Percentiles rank a stretch among this genome's conserved stretches.
Evolutionary conservation across 164 flowering plant genomes (phyloP).

Genomic region (Macadamia tetraphylla): DNA sequence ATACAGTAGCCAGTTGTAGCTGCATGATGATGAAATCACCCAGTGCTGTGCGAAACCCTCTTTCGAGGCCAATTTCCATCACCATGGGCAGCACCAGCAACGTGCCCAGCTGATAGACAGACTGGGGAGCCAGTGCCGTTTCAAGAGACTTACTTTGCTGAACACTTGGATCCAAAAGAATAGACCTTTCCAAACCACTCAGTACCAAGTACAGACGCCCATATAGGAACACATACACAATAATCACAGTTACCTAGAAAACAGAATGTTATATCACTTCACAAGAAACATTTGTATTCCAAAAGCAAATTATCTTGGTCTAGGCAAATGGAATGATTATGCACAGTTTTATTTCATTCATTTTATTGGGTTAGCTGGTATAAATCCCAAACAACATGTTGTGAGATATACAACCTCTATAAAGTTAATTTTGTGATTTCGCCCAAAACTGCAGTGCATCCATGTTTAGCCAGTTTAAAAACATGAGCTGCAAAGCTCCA

Average conservation of each 20-base stretch:
- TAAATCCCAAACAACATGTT: no score
- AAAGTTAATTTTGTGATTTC: no score
- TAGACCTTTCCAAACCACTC: slow-evolving; percentile 62
- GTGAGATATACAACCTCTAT: no score
- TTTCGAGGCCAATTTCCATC: slow-evolving; percentile 74
- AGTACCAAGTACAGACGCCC: slow-evolving; percentile 67
- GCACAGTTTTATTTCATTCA: no score
- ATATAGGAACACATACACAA: slow-evolving; percentile 58
- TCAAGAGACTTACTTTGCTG: slow-evolving; percentile 54
- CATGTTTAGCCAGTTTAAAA: no score
- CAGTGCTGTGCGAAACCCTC: slow-evolving; percentile 68
- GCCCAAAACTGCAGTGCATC: no score
- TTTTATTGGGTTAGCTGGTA: no score
- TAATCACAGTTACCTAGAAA: slow-evolving; percentile 67
- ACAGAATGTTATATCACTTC: background rate
- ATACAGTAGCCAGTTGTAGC: slow-evolving; percentile 72
- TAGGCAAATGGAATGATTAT: no score
- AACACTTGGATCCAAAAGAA: slow-evolving; percentile 35
- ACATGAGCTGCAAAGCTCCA: no score
- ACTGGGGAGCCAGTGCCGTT: slow-evolving; percentile 56
- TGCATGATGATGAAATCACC: slow-evolving; percentile 72
- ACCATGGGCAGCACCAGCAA: slow-evolving; percentile 68
- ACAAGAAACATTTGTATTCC: no score
- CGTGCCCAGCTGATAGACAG: slow-evolving; percentile 61
- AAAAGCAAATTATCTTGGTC: no score